These are phyloP conservation scores for Oryza coarctata DNA, from an alignment of 176 grass and related monocot species.

Conservation along the genomic window DNA sequence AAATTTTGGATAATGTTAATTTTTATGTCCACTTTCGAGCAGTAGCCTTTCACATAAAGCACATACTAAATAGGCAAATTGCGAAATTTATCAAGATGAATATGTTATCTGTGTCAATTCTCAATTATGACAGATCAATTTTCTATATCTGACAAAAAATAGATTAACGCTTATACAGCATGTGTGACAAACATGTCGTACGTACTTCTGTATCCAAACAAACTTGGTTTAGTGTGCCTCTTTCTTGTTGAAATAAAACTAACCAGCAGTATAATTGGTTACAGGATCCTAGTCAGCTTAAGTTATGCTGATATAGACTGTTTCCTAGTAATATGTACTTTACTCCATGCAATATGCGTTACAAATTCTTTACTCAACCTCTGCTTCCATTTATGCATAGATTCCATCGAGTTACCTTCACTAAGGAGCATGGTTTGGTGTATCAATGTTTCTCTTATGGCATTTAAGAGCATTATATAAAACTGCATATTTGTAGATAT, in stretches of 20 bases:
- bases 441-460: conserved; percentile 12
- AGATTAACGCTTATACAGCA: background rate
- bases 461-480: conserved; percentile 2
- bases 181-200: background rate
- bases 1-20: too few species aligned
- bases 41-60: too few species aligned
- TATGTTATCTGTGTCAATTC: background rate
- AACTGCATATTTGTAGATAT: background rate
- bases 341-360: conserved; percentile 4
- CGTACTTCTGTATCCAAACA: background rate
- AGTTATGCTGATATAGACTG: background rate
- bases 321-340: background rate
- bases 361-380: background rate
- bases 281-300: background rate
- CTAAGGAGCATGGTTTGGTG: background rate
- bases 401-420: background rate
- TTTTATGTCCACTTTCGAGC: too few species aligned
- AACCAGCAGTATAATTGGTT: background rate
- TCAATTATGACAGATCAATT: background rate
- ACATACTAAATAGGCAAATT: too few species aligned
- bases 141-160: background rate
- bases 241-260: background rate
- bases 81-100: background rate
- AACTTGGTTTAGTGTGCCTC: background rate
- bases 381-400: background rate